These are phyloP conservation scores for Croton setiger DNA, from an alignment of 441 rosid species.

Conservation along the genomic window DNA sequence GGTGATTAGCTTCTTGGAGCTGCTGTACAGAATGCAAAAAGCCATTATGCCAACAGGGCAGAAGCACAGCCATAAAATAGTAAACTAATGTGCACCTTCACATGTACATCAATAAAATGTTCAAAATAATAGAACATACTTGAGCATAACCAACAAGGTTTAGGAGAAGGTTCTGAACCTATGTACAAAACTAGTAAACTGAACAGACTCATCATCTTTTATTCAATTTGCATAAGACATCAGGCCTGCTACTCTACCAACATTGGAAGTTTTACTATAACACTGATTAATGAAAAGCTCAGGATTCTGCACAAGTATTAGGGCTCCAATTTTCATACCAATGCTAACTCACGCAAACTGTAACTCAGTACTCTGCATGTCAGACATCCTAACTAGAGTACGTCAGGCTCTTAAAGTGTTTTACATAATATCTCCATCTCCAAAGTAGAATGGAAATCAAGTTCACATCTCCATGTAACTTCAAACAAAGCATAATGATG, in stretches of 20 bases:
- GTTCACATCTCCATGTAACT: neutral
- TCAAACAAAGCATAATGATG: neutral
- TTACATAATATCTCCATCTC: constrained; percentile 1
- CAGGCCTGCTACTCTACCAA: constrained; percentile 16
- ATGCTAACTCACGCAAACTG: neutral
- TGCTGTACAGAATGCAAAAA: constrained; percentile 9
- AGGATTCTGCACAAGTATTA: constrained; percentile 2
- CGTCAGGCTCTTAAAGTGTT: neutral
- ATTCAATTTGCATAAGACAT: constrained; percentile 6
- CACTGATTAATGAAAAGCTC: constrained; percentile 8
- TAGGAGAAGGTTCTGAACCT: constrained; percentile 15
- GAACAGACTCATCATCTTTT: constrained; percentile 14
- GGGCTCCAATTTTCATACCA: constrained; percentile 16
- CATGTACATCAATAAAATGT: constrained; percentile 17
- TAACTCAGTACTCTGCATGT: constrained; percentile 11
- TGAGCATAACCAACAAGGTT: constrained; percentile 13
- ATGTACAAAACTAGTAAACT: constrained; percentile 17
- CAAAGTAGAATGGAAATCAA: neutral
- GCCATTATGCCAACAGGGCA: neutral
- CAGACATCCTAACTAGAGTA: constrained; percentile 17
- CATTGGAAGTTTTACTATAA: neutral
- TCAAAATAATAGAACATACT: constrained; percentile 1
- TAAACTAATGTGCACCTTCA: constrained; percentile 7
- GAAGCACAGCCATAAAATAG: constrained; percentile 10
- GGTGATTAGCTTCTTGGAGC: neutral